Percentiles rank a stretch among this genome's conserved stretches.
Evolutionary conservation across 148 eudicot species (phyloP).

Genomic region (Vaccinium macrocarpon): DNA sequence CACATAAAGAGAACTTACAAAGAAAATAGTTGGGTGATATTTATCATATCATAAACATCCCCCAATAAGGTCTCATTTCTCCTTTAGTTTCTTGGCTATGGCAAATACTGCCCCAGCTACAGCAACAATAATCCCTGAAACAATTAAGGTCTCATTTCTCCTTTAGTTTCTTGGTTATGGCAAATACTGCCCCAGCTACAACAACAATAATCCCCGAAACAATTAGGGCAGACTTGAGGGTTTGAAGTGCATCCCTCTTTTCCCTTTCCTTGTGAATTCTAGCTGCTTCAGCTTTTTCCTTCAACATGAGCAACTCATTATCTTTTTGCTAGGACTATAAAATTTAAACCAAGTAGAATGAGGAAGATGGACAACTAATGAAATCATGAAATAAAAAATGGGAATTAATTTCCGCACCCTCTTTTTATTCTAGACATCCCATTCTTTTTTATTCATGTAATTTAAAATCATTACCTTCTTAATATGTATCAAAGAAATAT

Average conservation of each 20-base stretch:
- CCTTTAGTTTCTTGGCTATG: constrained; percentile 46
- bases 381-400: not conserved
- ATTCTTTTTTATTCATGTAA: not conserved
- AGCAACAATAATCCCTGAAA: constrained; percentile 62
- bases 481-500: too few species aligned
- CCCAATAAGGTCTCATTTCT: constrained; percentile 29
- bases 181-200: constrained; percentile 56
- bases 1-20: not conserved
- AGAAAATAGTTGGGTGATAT: not conserved
- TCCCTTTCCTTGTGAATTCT: constrained; percentile 29
- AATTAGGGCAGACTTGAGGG: constrained; percentile 48
- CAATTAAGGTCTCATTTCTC: constrained; percentile 47
- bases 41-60: not conserved
- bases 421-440: too few species aligned
- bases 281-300: constrained; percentile 29
- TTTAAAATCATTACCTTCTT: not conserved
- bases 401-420: not conserved
- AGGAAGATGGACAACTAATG: not conserved
- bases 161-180: constrained; percentile 46
- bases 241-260: constrained; percentile 42
- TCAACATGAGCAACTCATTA: not conserved
- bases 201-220: constrained; percentile 63
- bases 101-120: constrained; percentile 59
- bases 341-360: not conserved
- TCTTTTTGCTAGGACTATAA: not conserved